Base-by-base conservation (phyloP, 441 rosid species). In the Eruca vesicaria region DNA sequence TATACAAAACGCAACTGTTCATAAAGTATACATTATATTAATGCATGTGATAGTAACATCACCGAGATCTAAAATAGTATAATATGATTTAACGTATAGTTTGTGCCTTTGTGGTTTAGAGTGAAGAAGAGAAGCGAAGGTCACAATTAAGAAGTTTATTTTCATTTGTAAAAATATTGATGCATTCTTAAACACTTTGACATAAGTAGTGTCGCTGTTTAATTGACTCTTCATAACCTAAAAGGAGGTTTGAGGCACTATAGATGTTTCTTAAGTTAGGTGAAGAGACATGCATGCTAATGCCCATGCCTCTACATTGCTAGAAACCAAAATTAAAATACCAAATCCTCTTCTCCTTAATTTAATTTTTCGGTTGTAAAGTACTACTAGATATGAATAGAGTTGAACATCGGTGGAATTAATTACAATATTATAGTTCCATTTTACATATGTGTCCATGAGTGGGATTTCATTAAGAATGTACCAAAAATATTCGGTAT, bases 221-320 rank as follows among this genome's bases (percentile, higher is more conserved):
- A 50, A 50, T 50, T 18, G 23, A 50, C 56, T 50, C 56, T 50
- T 50, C 56, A 50, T 50, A 50, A 50, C 56, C 56, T 50, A 50
- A 50, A 18, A 50, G 8, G 56, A 50, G 4, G 56, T 50, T n/a
- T 50, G 12, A 50, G 56, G 18, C 56, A 50, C 9, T 50, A 50
- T 50, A 50, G 12, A 50, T 50, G 56, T 50, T 50, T 50, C 23
- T 50, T 50, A 23, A 50, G 56, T 50, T 50, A 50, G 56, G 56
- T 50, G 56, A 50, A 50, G 56, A 50, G 21, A 50, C 56, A 50
- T 50, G 56, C 56, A 50, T 50, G 56, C 56, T 50, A 18, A 50
- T 50, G 56, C 56, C 56, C 56, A 50, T 50, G 56, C 56, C 56
- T 50, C 56, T 50, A 50, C 56, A 50, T 50, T 50, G 56, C 56